Evolutionary conservation across 495 filamentous ascomycete species (phyloP), one percentile per base, ranked within the genome.

Genomic region (Penicillium simplicissimum): DNA sequence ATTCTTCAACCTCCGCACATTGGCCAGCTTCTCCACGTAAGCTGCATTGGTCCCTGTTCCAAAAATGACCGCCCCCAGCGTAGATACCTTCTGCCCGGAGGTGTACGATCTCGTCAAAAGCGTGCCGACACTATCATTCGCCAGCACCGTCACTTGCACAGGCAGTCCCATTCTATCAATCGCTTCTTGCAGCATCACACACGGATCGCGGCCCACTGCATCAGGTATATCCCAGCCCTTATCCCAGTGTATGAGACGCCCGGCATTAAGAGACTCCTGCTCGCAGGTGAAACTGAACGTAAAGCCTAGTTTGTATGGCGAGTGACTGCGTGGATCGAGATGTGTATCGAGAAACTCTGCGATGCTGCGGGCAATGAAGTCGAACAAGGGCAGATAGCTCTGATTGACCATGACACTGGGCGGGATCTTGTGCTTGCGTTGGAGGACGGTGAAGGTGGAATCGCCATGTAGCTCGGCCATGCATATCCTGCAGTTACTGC

Each of bases 401-500:
- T 53, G 15, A 43, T 54, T 59, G 10, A 68, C 57, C 65, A 68
- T 70, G 49, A 68, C 45, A 21, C 48, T 45, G 2, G 48, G 17
- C 25, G 68, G 65, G 4, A 70, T 36, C 11, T 7, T 35, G 37
- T 63, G 51, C 45, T 63, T 70, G 28, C 15, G 56, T 15, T 67
- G 65, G n/a, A 34, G 5, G 3, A 58, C 54, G 19, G 57, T 65
- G 40, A 63, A 70, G 1, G 55, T 68, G 1, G 65, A 65, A 55
- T 70, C 57, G 9, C 83, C 81, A n/a, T 81, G 63, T 25, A 90
- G 73, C 58, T 89, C 79, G 37, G 89, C 79, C 35, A 89, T 85
- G 57, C 83, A 86, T 3, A 89, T 86, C 61, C 88, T 76, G 31
- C 90, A 74, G 63, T 91, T 91, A 2, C 85, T 88, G 14, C 88